phyloP scores from a whole-genome alignment of 768 basidiomycete genomes.

The Hebeloma cylindrosporum region DNA sequence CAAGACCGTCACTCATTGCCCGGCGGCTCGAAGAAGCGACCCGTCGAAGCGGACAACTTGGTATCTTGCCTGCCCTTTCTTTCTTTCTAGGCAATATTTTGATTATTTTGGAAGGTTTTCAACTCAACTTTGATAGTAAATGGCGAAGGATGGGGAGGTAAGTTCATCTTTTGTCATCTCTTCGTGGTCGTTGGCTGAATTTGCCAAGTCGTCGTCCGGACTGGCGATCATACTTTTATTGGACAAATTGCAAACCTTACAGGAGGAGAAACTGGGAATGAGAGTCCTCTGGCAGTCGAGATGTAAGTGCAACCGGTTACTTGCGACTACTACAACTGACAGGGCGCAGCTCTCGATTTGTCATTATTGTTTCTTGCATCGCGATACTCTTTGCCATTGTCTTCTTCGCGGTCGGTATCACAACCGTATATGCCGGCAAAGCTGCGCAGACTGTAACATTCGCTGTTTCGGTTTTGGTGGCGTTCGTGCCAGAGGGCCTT shows the following conservation, averaged over 20 bases:
- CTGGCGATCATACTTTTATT: constrained; percentile 66
- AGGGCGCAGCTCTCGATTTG: constrained; percentile 51
- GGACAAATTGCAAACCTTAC: constrained; percentile 71
- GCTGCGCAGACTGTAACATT: constrained; percentile 61
- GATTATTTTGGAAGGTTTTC: constrained; percentile 46
- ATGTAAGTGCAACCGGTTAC: constrained; percentile 43
- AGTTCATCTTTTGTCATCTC: constrained; percentile 20
- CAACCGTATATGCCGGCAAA: constrained; percentile 64
- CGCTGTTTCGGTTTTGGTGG: constrained; percentile 59
- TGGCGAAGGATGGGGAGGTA: constrained; percentile 71
- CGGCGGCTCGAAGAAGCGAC: constrained; percentile 45
- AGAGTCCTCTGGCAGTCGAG: constrained; percentile 65
- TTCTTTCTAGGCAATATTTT: not conserved
- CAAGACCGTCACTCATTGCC: constrained; percentile 54
- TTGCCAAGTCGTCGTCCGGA: constrained; percentile 57
- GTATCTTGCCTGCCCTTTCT: constrained; percentile 27
- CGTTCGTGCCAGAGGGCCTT: constrained; percentile 62
- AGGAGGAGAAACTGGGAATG: constrained; percentile 61
- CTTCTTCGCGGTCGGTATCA: constrained; percentile 66
- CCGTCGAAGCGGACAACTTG: constrained; percentile 66
- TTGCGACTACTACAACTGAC: not conserved
- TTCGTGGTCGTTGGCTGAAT: not conserved
- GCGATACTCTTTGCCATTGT: constrained; percentile 62
- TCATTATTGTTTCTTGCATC: constrained; percentile 59
- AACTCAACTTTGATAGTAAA: constrained; percentile 70